phyloP scores from a whole-genome alignment of 352 stramenopile genomes.

The Phytophthora macrochlamydospora region DNA sequence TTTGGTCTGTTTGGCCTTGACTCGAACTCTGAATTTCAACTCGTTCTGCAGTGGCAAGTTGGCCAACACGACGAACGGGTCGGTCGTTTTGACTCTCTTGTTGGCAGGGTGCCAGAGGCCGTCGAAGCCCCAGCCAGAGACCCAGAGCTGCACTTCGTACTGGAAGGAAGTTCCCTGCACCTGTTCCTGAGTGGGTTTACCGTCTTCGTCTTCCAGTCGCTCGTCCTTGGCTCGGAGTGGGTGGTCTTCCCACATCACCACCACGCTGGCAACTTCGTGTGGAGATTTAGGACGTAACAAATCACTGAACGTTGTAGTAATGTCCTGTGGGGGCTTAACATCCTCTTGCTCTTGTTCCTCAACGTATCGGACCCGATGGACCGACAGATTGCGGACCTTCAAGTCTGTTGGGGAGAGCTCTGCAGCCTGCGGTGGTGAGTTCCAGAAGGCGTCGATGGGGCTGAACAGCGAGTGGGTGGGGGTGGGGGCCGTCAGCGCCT shows the following conservation, averaged over 20 bases:
- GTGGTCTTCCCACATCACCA: constrained; percentile 77
- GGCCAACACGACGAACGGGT: constrained; percentile 62
- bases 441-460: constrained; percentile 23
- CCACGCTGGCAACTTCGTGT: constrained; percentile 50
- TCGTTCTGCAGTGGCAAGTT: constrained; percentile 62
- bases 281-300: constrained; percentile 16
- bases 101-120: constrained; percentile 67
- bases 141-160: constrained; percentile 80
- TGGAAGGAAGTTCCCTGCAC: constrained; percentile 12
- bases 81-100: constrained; percentile 40
- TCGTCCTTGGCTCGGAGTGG: constrained; percentile 28
- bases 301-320: constrained; percentile 11
- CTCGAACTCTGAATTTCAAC: constrained; percentile 60
- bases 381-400: constrained; percentile 59
- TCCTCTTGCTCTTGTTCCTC: constrained; percentile 7
- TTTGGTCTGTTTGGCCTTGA: constrained; percentile 45
- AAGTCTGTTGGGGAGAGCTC: constrained; percentile 29
- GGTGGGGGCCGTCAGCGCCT: constrained; percentile 24
- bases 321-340: not conserved
- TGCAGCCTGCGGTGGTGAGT: not conserved
- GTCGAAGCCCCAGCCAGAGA: constrained; percentile 66
- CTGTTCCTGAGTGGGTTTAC: constrained; percentile 4
- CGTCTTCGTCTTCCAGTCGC: constrained; percentile 14
- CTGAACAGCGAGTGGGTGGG: constrained; percentile 17
- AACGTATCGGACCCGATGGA: constrained; percentile 65